Base-by-base conservation (phyloP, 768 basidiomycete genomes). In the Grammothele lineata region DNA sequence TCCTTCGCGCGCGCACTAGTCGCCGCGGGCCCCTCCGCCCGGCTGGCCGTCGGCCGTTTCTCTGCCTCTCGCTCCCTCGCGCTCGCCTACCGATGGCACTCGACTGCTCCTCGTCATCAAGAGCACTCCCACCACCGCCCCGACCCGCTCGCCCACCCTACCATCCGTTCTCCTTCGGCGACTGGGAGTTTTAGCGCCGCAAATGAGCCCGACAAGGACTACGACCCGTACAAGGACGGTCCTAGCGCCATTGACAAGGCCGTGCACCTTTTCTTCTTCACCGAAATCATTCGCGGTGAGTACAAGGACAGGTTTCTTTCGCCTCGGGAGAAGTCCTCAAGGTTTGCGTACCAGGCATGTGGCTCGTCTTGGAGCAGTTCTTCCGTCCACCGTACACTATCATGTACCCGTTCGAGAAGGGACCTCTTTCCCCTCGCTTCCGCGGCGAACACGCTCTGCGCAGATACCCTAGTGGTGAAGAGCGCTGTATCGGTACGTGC, bases 351-450 rank as follows among this genome's bases (percentile, higher is more conserved):
- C 5, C 57, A 98, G 95, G 95, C 60, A 94, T 97, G 92, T 96
- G 94, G 91, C 85, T 99, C 62, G 94, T 98, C 23, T 46, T 90
- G 48, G 90, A 92, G 67, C 83, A 92, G 60, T 85, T 90, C 71
- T 92, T 90, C 77, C 78, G 94, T 50, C 91, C 90, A 23, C 95
- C 95, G 22, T 99, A 98, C 68, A 99, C 95, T 25, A 97, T 97
- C 74, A 93, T 87, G 86, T 92, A 92, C 65, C 94, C 93, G 4
- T 96, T 92, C 57, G 96, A 99, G 72, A 98, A 98, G 66, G 96
- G 96, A 26, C 96, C 96, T 19, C 70, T 98, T 39, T 96, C 93
- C 23, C 93, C 96, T 40, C 90, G 96, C 51, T 99, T 99, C 76
- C 85, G 96, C 61, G 96, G 96, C 38, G 96, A 99, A 68, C 96